Evolutionary conservation across 2,329 filamentous ascomycete species (phyloP), one percentile per base, ranked within the genome.

Genomic region (Diaporthe sp.): DNA sequence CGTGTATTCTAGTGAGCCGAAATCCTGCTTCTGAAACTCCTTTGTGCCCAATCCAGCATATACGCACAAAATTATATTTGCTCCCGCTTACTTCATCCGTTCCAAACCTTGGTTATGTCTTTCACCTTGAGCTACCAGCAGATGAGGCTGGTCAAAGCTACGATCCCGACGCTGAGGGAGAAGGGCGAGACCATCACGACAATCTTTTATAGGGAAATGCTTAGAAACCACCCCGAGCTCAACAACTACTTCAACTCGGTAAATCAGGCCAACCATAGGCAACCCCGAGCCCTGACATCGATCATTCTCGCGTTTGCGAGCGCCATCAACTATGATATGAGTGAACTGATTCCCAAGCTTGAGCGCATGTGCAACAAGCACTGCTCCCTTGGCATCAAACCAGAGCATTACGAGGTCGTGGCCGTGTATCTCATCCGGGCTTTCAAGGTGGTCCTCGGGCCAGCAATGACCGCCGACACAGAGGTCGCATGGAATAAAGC

Each of bases 151-250:
- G 91, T 95, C 83, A 92, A 92, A 83, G 88, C 91, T 70, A 95
- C 94, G 8, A 90, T 94, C 75, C 94, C 94, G 2, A 88, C 92
- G 46, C 88, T 95, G 4, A 88, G 88, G 31, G 87, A 92, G 77
- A 91, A 95, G 81, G 94, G 94, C 81, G 88, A 89, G 77, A 87
- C 88, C 77, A 94, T 95, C 82, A 92, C 93, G 8, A 88, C 87
- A n/a, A 88, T 89, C 78, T 95, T 96, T 86, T 95, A 96, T 87
- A 87, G 87, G 77, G 92, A 90, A 80, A 90, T 95, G 87, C 86
- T 95, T 34, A 81, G 82, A 15, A 90, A 91, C 53, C 87, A 94
- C 76, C 93, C 93, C 0, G 88, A 91, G 59, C 89, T 95, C 44
- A 90, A 92, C 79, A 89, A 92, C 82, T 87, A 93, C 83, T 95